Percentiles rank a stretch among this genome's conserved stretches.
Evolutionary conservation across 805 yeast species (phyloP).

Genomic region (Zygosaccharomyces gambellarensis): DNA sequence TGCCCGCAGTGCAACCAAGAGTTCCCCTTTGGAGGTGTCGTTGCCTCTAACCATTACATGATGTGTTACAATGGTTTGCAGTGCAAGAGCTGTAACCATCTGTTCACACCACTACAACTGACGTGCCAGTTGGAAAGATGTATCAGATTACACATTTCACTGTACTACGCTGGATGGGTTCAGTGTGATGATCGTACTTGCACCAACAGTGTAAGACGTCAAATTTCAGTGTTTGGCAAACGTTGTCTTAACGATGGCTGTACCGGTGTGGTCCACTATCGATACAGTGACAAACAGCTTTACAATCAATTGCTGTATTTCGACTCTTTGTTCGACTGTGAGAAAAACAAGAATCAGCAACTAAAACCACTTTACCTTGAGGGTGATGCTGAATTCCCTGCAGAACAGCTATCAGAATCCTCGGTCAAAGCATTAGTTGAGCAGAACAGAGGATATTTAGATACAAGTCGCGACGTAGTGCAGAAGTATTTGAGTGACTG

Average conservation of each 20-base stretch:
- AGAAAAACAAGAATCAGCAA: slow-evolving; percentile 57
- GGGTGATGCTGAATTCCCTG: slow-evolving; percentile 36
- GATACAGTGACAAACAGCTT: slow-evolving; percentile 70
- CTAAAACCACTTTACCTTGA: slow-evolving; percentile 50
- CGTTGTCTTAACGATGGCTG: slow-evolving; percentile 60
- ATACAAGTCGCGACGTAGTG: slow-evolving; percentile 50
- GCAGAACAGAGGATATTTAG: slow-evolving; percentile 66
- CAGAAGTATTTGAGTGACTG: slow-evolving; percentile 71
- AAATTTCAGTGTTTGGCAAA: slow-evolving; percentile 83
- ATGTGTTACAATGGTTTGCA: slow-evolving; percentile 64
- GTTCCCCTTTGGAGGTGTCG: slow-evolving; percentile 73
- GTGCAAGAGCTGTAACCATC: slow-evolving; percentile 57
- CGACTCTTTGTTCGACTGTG: slow-evolving; percentile 73
- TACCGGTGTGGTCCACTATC: slow-evolving; percentile 76
- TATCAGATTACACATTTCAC: slow-evolving; percentile 62
- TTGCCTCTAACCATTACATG: slow-evolving; percentile 54
- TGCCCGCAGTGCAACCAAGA: slow-evolving; percentile 57
- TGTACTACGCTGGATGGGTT: slow-evolving; percentile 84
- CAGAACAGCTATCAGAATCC: slow-evolving; percentile 36
- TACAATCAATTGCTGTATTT: slow-evolving; percentile 83
- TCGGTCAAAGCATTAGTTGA: slow-evolving; percentile 71
- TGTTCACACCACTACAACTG: slow-evolving; percentile 49
- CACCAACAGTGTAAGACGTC: slow-evolving; percentile 64
- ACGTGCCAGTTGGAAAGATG: slow-evolving; percentile 71
- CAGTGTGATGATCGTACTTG: slow-evolving; percentile 83